Evolutionary conservation across 768 basidiomycete genomes (phyloP), one percentile per base, ranked within the genome.

Genomic region (Neoboletus subvelutipes): DNA sequence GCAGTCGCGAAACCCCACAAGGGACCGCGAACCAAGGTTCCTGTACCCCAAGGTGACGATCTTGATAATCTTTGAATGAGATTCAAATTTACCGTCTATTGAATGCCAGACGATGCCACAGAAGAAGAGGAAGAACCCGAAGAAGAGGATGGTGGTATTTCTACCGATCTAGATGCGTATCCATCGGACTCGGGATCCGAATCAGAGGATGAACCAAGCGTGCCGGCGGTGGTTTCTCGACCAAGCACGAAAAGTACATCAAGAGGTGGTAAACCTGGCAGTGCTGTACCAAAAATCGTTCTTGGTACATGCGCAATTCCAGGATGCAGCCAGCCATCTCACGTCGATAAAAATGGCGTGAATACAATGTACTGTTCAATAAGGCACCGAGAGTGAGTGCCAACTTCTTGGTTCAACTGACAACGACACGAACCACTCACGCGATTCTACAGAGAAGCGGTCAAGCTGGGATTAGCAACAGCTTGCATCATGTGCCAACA

Each of bases 401-500:
- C 24, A 57, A 45, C 34, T 8, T 36, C 51, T 20, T 48, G 49
- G 58, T 37, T 9, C 47, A 50, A n/a, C n/a, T n/a, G n/a, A n/a
- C n/a, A n/a, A 22, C 36, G 22, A 39, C 42, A 60, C 36, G 57
- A 52, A 31, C 34, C 24, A 57, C 52, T 64, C 55, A 61, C 48
- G 17, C 39, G 29, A 12, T 51, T 55, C 37, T 31, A 49, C 57
- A 87, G 86, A 70, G 83, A 87, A 64, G 84, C 84, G 1, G 84
- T 86, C 13, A 70, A 67, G 17, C 70, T 77, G 18, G 82, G 84
- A 29, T 61, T 85, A 34, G 80, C 73, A 34, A 65, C 75, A 15
- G 77, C 81, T 11, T 87, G 86, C 60, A 85, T 88, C 63, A 82
- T 87, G 83, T 88, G 86, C 63, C 69, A 83, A 63, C 75, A 72